Evolutionary conservation across 202 grass and related monocot species (phyloP).

Genomic region (Setaria italica): DNA sequence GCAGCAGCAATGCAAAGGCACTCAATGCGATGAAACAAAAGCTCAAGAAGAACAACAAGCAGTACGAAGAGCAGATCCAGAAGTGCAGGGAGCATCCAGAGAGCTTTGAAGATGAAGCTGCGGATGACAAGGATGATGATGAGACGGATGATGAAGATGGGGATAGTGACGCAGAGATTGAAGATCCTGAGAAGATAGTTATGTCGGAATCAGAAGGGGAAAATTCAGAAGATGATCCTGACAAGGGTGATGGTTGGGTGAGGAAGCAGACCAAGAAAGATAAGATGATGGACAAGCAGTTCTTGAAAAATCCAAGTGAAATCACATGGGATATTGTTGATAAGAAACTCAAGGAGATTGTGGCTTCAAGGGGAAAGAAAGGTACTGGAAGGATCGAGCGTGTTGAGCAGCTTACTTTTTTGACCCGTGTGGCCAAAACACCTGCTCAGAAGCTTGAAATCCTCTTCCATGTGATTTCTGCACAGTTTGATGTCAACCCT

Average conservation of each 20-base stretch:
- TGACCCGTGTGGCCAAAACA: conserved; percentile 89
- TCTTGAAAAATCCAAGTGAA: conserved; percentile 88
- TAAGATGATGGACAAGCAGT: conserved; percentile 81
- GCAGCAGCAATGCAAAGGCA: conserved; percentile 86
- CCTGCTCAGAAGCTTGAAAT: conserved; percentile 96
- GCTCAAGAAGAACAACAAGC: conserved; percentile 98
- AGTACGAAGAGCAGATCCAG: conserved; percentile 76
- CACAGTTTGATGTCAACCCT: conserved; percentile 98
- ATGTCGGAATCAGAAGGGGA: conserved; percentile 56
- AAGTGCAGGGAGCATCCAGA: conserved; percentile 70
- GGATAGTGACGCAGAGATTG: conserved; percentile 46
- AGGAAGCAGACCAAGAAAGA: conserved; percentile 62
- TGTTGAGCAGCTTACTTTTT: conserved; percentile 88
- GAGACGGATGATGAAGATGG: conserved; percentile 30
- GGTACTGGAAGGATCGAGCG: conserved; percentile 89
- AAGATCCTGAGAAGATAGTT: conserved; percentile 54
- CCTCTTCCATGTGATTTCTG: conserved; percentile 83
- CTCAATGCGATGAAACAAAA: conserved; percentile 89
- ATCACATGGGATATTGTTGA: conserved; percentile 96
- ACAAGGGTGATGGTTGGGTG: conserved; percentile 54
- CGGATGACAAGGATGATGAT: conserved; percentile 47
- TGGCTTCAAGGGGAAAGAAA: conserved; percentile 89
- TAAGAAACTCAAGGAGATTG: conserved; percentile 87
- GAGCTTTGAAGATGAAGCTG: conserved; percentile 59
- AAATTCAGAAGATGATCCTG: conserved; percentile 37